A percentile compares a stretch with the other conserved stretches of the same genome.
phyloP scores from a whole-genome alignment of 1,284 basidiomycete species.

The Naganishia albida region DNA sequence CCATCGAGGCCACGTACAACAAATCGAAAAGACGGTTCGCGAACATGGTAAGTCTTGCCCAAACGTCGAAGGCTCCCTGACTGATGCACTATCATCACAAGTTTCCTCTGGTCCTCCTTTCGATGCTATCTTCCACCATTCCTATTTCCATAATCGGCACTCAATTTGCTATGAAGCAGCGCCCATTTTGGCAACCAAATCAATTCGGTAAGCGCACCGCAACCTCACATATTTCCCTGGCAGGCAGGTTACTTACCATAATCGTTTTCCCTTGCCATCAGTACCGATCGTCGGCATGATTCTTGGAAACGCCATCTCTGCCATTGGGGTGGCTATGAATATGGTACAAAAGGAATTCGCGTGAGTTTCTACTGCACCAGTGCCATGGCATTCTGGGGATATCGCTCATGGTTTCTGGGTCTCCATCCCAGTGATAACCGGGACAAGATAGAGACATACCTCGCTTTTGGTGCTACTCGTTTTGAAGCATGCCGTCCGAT shows the following conservation, averaged over 20 bases:
- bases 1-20: slow-evolving; percentile 61
- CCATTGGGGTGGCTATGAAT: slow-evolving; percentile 68
- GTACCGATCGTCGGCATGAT: slow-evolving; percentile 87
- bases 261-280: slow-evolving; percentile 51
- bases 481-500: slow-evolving; percentile 78
- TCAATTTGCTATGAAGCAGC: slow-evolving; percentile 71
- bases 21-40: slow-evolving; percentile 72
- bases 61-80: background rate
- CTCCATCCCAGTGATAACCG: slow-evolving; percentile 64
- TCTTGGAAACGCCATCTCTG: slow-evolving; percentile 74
- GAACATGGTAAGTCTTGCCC: slow-evolving; percentile 63
- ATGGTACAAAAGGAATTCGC: slow-evolving; percentile 53
- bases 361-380: slow-evolving; percentile 60
- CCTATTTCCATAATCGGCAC: slow-evolving; percentile 76
- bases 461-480: slow-evolving; percentile 75
- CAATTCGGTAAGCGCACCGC: slow-evolving; percentile 67
- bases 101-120: slow-evolving; percentile 69
- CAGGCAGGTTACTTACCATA: too few species aligned
- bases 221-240: too few species aligned
- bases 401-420: background rate
- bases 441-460: slow-evolving; percentile 78
- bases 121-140: slow-evolving; percentile 72
- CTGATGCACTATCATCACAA: slow-evolving; percentile 42
- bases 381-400: background rate
- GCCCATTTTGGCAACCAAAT: slow-evolving; percentile 77